These are phyloP conservation scores for Wickerhamiella sorbophila DNA, from an alignment of 805 yeast species.

Conservation along the genomic window DNA sequence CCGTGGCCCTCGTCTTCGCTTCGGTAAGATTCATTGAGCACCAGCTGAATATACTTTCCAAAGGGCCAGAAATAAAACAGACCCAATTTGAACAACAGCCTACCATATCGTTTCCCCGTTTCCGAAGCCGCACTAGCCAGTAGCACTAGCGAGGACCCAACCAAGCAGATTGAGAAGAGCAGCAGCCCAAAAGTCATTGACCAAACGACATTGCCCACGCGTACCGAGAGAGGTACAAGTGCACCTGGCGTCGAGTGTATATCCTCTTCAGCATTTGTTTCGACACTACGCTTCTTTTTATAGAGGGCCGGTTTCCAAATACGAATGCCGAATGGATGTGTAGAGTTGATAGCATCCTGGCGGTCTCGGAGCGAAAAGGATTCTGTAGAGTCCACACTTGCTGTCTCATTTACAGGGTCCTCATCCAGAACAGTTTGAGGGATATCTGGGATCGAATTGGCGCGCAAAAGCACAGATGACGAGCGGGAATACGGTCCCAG, in stretches of 20 bases:
- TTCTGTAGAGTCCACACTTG: conserved; percentile 41
- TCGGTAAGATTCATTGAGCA: conserved; percentile 64
- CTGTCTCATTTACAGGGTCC: conserved; percentile 24
- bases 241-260: conserved; percentile 52
- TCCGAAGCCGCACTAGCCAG: conserved; percentile 21
- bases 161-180: conserved; percentile 38
- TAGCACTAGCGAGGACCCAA: conserved; percentile 33
- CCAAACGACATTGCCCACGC: conserved; percentile 62
- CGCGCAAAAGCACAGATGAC: background rate
- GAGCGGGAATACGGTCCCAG: background rate
- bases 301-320: conserved; percentile 98
- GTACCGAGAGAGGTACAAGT: conserved; percentile 45
- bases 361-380: conserved; percentile 81
- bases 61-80: conserved; percentile 54
- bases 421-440: conserved; percentile 21
- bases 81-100: conserved; percentile 8
- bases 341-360: conserved; percentile 89
- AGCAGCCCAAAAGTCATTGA: conserved; percentile 54
- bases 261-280: conserved; percentile 81
- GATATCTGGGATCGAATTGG: background rate
- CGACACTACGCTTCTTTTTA: conserved; percentile 84
- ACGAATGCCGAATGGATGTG: conserved; percentile 97
- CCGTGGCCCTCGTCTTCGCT: conserved; percentile 86
- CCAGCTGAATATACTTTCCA: conserved; percentile 73
- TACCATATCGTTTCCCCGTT: conserved; percentile 46